A percentile compares a stretch with the other conserved stretches of the same genome.
phyloP scores from a whole-genome alignment of 2,329 filamentous ascomycete species.

The Fusarium anguioides region DNA sequence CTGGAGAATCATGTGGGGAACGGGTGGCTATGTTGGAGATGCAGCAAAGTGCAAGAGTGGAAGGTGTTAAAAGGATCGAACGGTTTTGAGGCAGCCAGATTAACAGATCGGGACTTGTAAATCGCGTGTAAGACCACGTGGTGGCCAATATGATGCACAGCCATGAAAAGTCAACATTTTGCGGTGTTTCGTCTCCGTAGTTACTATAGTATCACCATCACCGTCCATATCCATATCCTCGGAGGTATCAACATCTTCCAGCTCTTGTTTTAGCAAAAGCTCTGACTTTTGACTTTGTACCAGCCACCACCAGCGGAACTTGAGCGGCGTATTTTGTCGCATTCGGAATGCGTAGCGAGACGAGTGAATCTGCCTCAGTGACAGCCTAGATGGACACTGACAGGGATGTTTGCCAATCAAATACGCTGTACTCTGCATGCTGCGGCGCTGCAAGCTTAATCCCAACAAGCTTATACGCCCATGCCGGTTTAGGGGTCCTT shows the following conservation, averaged over 20 bases:
- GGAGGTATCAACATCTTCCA: not conserved
- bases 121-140: not conserved
- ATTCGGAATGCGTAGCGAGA: not conserved
- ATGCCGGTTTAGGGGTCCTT: conserved; percentile 19
- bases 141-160: not conserved
- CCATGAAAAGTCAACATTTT: not conserved
- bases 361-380: conserved; percentile 29
- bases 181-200: not conserved
- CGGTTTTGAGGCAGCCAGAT: not conserved
- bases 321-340: conserved; percentile 11
- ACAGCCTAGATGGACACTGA: conserved; percentile 11
- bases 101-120: conserved; percentile 12
- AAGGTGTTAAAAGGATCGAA: not conserved
- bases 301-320: not conserved
- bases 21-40: conserved; percentile 9
- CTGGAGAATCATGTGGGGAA: not conserved
- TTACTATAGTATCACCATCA: not conserved
- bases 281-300: too few species aligned
- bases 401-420: conserved; percentile 8
- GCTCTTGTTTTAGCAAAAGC: too few species aligned
- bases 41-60: not conserved
- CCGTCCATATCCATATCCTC: not conserved
- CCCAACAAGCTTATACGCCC: conserved; percentile 32
- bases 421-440: not conserved
- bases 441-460: conserved; percentile 25